Percentiles rank a stretch among this genome's conserved stretches.
Evolutionary conservation across 495 filamentous ascomycete genomes (phyloP).

Genomic region (Penicillium cosmopolitanum): DNA sequence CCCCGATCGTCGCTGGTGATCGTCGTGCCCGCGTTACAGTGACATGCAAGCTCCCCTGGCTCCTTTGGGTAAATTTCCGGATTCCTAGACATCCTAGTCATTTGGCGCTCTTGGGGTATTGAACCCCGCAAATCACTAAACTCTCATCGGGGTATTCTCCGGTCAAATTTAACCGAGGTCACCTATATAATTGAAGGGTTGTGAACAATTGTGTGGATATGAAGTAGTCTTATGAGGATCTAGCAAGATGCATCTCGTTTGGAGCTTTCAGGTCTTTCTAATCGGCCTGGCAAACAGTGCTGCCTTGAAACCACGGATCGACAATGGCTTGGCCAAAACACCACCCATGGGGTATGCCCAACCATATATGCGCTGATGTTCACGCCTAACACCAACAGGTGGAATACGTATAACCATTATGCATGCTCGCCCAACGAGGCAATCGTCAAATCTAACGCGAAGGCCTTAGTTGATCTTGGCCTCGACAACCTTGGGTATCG

Average conservation of each 20-base stretch:
- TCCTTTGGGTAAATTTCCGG: slow-evolving; percentile 8
- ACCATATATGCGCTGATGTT: not conserved
- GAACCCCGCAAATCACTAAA: not conserved
- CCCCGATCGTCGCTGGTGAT: slow-evolving; percentile 9
- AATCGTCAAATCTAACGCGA: slow-evolving; percentile 54
- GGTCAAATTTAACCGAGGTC: not conserved
- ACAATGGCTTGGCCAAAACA: slow-evolving; percentile 34
- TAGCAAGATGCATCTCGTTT: not conserved
- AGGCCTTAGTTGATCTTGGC: slow-evolving; percentile 57
- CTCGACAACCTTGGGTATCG: slow-evolving; percentile 54
- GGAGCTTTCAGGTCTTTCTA: not conserved
- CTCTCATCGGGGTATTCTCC: not conserved
- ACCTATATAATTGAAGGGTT: not conserved
- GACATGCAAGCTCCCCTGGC: slow-evolving; percentile 1
- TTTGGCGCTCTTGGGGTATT: not conserved
- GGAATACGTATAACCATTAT: slow-evolving; percentile 63
- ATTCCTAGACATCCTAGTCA: not conserved
- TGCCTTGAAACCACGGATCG: slow-evolving; percentile 18
- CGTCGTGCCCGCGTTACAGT: not conserved
- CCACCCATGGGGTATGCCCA: slow-evolving; percentile 40
- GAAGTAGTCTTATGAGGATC: not conserved
- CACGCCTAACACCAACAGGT: slow-evolving; percentile 31
- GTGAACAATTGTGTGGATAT: not conserved
- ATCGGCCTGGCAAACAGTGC: slow-evolving; percentile 1
- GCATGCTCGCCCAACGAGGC: slow-evolving; percentile 50